These are phyloP conservation scores for Phytophthora vignae DNA, from an alignment of 352 stramenopile species.

Conservation along the genomic window DNA sequence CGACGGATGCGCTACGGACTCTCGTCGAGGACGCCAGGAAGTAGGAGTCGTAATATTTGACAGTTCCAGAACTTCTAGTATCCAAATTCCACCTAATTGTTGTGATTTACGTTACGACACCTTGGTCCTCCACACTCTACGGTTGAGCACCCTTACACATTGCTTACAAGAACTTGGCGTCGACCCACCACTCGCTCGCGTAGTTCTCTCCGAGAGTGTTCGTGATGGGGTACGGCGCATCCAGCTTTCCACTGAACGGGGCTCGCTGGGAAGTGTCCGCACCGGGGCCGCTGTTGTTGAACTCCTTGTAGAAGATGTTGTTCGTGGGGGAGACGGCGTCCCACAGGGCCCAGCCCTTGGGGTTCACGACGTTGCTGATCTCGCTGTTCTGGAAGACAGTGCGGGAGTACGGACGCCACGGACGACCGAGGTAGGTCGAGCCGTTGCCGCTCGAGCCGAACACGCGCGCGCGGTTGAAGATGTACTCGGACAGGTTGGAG, in stretches of 20 bases:
- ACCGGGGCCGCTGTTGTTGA: constrained; percentile 15
- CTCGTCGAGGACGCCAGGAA: no score
- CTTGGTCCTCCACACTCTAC: no score
- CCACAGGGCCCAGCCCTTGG: constrained; percentile 8
- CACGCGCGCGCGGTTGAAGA: constrained; percentile 25
- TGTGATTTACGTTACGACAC: no score
- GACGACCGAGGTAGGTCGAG: constrained; percentile 11
- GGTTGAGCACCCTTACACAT: neutral
- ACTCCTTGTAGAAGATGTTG: constrained; percentile 23
- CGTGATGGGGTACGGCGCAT: neutral
- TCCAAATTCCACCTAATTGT: no score
- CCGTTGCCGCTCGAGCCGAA: constrained; percentile 5
- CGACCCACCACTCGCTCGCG: constrained; percentile 18
- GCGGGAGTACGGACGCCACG: constrained; percentile 14
- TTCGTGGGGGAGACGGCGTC: constrained; percentile 4
- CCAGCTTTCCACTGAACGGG: constrained; percentile 10
- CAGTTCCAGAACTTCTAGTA: no score
- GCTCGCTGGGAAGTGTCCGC: constrained; percentile 5
- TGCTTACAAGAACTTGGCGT: constrained; percentile 15
- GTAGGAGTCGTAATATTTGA: no score
- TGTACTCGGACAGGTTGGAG: constrained; percentile 15
- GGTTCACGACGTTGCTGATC: constrained; percentile 14
- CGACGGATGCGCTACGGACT: no score
- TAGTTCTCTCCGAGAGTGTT: constrained; percentile 3
- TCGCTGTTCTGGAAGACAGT: constrained; percentile 24